Conservation (phyloP, 345 rosid species). For the Ailanthus altissimus region DNA sequence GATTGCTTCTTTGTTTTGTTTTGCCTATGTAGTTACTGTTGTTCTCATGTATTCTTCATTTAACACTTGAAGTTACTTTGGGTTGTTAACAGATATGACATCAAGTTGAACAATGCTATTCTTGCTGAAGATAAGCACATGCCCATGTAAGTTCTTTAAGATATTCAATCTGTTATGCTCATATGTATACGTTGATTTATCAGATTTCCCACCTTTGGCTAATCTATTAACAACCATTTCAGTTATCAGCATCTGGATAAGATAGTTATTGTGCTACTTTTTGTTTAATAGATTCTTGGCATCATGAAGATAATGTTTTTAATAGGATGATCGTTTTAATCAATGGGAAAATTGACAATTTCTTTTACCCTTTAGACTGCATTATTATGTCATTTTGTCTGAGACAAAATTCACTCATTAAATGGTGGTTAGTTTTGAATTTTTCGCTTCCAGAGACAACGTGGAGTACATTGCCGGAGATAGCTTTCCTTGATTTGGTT, state of each 20-base stretch:
- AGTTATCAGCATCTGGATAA: background rate
- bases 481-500: constrained; percentile 21
- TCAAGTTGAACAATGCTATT: constrained; percentile 88
- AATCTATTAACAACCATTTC: background rate
- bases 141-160: constrained; percentile 63
- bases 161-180: background rate
- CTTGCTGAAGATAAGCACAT: constrained; percentile 94
- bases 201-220: background rate
- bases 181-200: background rate
- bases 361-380: background rate
- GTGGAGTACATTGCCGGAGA: constrained; percentile 80
- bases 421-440: background rate
- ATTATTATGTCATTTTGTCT: background rate
- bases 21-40: background rate
- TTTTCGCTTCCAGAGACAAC: constrained; percentile 25
- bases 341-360: background rate
- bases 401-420: background rate
- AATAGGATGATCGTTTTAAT: background rate
- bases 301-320: background rate
- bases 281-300: background rate
- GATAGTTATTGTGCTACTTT: background rate
- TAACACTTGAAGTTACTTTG: background rate
- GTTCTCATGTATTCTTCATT: background rate
- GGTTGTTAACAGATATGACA: constrained; percentile 57
- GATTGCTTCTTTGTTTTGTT: background rate